These are phyloP conservation scores for Metschnikowia koreensis DNA, from an alignment of 805 yeast genomes.

Conservation along the genomic window DNA sequence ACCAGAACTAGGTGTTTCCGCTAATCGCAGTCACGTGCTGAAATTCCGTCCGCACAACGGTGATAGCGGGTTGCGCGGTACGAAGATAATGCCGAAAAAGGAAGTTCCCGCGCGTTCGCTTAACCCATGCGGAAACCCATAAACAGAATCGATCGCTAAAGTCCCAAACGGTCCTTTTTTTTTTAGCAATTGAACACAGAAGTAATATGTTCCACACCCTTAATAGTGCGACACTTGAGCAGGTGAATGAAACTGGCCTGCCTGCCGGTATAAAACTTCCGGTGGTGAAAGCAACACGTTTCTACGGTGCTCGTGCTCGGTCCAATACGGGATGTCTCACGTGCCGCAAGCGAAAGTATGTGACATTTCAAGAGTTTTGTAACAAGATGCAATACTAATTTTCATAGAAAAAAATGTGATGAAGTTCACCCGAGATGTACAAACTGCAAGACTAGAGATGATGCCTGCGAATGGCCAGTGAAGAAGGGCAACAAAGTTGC, in stretches of 20 bases:
- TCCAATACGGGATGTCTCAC: constrained; percentile 16
- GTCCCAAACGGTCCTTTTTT: background rate
- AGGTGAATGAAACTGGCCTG: constrained; percentile 7
- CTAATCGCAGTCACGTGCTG: background rate
- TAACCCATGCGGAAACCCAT: background rate
- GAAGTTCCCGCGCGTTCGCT: background rate
- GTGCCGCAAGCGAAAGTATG: constrained; percentile 21
- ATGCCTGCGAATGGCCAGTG: constrained; percentile 13
- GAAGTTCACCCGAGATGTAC: constrained; percentile 17
- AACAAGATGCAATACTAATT: constrained; percentile 11
- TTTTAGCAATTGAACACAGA: background rate
- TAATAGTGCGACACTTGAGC: constrained; percentile 10
- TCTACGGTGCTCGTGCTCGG: constrained; percentile 18
- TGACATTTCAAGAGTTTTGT: background rate
- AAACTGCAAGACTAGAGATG: constrained; percentile 8
- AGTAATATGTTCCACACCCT: constrained; percentile 19
- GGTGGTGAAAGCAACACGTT: constrained; percentile 5
- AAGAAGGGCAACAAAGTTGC: background rate
- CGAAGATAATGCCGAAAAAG: background rate
- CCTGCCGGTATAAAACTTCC: constrained; percentile 16
- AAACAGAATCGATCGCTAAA: background rate
- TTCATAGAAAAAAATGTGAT: constrained; percentile 19
- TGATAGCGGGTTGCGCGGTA: too few relatives aligned
- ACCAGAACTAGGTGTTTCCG: background rate
- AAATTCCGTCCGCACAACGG: too few relatives aligned